Conservation (phyloP, 768 basidiomycete species). For the Mycena epipterygia region DNA sequence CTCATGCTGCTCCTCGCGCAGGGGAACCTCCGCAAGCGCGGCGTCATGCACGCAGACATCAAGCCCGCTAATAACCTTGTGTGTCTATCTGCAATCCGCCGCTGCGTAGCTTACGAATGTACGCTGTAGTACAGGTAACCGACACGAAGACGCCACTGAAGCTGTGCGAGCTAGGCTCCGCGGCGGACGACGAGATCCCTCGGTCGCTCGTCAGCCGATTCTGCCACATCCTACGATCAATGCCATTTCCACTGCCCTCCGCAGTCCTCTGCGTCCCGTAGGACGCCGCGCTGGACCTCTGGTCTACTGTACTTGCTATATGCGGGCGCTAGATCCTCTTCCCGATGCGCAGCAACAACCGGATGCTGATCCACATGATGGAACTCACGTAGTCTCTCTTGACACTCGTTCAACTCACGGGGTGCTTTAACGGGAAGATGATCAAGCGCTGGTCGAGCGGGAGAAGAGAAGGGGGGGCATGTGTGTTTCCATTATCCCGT, state of each 20-base stretch:
- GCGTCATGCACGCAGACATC: constrained; percentile 98
- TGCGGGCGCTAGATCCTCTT: constrained; percentile 97
- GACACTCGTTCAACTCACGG: too few relatives aligned
- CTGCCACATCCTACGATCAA: constrained; percentile 99
- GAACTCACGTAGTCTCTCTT: too few relatives aligned
- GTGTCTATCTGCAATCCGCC: constrained; percentile 45
- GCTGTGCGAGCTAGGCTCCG: constrained; percentile 96
- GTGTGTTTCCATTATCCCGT: constrained; percentile 52
- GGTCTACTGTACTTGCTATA: constrained; percentile 96
- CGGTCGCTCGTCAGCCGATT: constrained; percentile 98
- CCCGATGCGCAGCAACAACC: constrained; percentile 96
- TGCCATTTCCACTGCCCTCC: constrained; percentile 46
- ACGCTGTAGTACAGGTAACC: constrained; percentile 76
- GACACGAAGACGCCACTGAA: constrained; percentile 95
- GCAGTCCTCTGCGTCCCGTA: constrained; percentile 95
- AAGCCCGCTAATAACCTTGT: constrained; percentile 99
- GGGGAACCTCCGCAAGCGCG: constrained; percentile 86
- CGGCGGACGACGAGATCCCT: constrained; percentile 96
- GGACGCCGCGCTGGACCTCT: constrained; percentile 93
- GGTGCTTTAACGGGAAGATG: constrained; percentile 92
- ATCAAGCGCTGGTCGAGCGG: constrained; percentile 93
- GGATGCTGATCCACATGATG: constrained; percentile 98
- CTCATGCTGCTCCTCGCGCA: constrained; percentile 95
- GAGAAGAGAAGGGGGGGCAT: constrained; percentile 89
- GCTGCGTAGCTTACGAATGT: not conserved